Percentiles rank a stretch among this genome's conserved stretches.
phyloP scores from a whole-genome alignment of 306 rosid species.

The Corylus americana region DNA sequence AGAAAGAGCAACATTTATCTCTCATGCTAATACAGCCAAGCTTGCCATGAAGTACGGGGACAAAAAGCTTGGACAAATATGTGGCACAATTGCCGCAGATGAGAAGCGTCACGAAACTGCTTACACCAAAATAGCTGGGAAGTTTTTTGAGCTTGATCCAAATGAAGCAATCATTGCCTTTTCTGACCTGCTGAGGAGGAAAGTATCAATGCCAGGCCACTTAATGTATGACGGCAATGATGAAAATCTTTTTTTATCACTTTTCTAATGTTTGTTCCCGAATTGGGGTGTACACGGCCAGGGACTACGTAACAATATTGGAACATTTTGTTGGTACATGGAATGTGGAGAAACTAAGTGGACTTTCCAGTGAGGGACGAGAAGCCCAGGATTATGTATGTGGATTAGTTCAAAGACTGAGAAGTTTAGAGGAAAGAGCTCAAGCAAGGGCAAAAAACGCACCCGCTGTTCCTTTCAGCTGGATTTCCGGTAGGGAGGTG shows the following conservation, averaged over 20 bases:
- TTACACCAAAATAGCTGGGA: constrained; percentile 72
- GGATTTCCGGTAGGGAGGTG: constrained; percentile 49
- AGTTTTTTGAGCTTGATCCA: constrained; percentile 79
- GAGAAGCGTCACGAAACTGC: constrained; percentile 93
- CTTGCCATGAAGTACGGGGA: constrained; percentile 76
- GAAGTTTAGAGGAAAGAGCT: constrained; percentile 80
- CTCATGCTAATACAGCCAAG: constrained; percentile 87
- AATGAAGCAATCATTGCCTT: constrained; percentile 65
- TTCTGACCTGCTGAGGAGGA: constrained; percentile 89
- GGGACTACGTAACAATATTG: constrained; percentile 73
- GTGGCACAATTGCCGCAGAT: constrained; percentile 78
- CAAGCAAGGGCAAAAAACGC: constrained; percentile 53
- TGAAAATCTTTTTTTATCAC: constrained; percentile 65
- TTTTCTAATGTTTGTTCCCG: constrained; percentile 72
- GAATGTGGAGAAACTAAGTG: constrained; percentile 61
- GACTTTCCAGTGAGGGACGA: constrained; percentile 67
- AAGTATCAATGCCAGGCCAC: constrained; percentile 83
- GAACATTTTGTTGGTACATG: constrained; percentile 79
- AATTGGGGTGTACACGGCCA: constrained; percentile 78
- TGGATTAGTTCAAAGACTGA: constrained; percentile 64
- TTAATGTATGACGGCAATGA: constrained; percentile 81
- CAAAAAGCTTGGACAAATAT: constrained; percentile 79
- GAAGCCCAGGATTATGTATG: constrained; percentile 80
- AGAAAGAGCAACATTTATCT: constrained; percentile 84
- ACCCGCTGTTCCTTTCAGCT: constrained; percentile 46